These are phyloP conservation scores for Eutrema japonicum DNA, from an alignment of 345 rosid species.

Conservation along the genomic window DNA sequence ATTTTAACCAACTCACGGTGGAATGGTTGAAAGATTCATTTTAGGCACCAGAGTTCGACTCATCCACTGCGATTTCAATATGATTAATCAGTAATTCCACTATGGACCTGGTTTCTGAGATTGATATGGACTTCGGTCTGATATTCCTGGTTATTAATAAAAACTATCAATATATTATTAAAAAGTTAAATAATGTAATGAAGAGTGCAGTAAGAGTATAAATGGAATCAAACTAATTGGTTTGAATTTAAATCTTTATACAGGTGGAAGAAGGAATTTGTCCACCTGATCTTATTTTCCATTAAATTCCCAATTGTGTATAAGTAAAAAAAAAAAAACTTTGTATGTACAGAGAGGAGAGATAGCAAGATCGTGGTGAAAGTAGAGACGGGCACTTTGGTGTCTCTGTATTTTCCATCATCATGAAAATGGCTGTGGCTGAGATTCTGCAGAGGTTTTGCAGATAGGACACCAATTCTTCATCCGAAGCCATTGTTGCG, in stretches of 20 bases:
- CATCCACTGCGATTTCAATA: no score
- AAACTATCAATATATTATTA: no score
- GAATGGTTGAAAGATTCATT: no score
- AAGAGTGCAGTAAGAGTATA: no score
- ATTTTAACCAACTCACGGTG: no score
- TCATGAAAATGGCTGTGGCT: conserved; percentile 41
- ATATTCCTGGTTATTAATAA: no score
- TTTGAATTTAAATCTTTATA: conserved; percentile 7
- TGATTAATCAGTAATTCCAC: no score
- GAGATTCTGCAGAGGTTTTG: conserved; percentile 68
- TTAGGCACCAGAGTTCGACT: no score
- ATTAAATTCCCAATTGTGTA: conserved; percentile 35
- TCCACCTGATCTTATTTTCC: conserved; percentile 45
- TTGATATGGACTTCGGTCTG: no score
- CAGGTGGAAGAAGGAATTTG: conserved; percentile 11
- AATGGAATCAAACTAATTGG: conserved; percentile 14
- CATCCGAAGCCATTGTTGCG: conserved; percentile 82
- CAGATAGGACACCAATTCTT: conserved; percentile 99
- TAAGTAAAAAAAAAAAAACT: conserved; percentile 1
- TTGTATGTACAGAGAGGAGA: conserved; percentile 37
- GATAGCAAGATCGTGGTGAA: conserved; percentile 1
- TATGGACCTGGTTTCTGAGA: no score
- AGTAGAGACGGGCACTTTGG: conserved; percentile 14
- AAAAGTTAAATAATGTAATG: no score
- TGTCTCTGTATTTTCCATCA: not conserved